These are phyloP conservation scores for Adenanthera pavonina DNA, from an alignment of 306 rosid genomes.

Conservation along the genomic window DNA sequence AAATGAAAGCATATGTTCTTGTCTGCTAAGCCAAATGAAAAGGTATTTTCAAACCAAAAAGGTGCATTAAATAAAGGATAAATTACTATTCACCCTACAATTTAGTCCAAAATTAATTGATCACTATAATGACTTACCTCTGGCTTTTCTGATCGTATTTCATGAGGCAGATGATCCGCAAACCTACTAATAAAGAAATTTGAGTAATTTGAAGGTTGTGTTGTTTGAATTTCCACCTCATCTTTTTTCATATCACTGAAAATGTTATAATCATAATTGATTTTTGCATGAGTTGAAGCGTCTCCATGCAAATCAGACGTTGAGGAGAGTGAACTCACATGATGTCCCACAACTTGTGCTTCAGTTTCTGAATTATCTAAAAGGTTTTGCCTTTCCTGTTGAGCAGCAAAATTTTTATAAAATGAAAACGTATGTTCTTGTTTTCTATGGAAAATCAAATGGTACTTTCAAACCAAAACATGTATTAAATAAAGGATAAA, in stretches of 20 bases:
- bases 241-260: slow-evolving; percentile 33
- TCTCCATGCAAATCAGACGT: slow-evolving; percentile 31
- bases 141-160: slow-evolving; percentile 27
- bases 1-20: background rate
- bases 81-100: background rate
- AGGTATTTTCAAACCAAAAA: background rate
- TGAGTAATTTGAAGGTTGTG: slow-evolving; percentile 41
- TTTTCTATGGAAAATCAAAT: background rate
- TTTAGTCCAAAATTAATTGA: background rate
- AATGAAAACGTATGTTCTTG: background rate
- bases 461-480: background rate
- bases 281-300: slow-evolving; percentile 22
- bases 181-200: slow-evolving; percentile 27
- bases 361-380: slow-evolving; percentile 40
- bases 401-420: too few relatives aligned
- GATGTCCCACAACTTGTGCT: slow-evolving; percentile 17
- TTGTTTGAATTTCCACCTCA: slow-evolving; percentile 37
- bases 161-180: slow-evolving; percentile 39
- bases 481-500: background rate
- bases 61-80: background rate
- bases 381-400: slow-evolving; percentile 42
- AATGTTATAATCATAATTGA: slow-evolving; percentile 25
- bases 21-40: background rate
- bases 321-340: background rate
- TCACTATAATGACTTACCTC: slow-evolving; percentile 49